A percentile compares a stretch with the other conserved stretches of the same genome.
These are phyloP conservation scores for Phylloporus arenicola DNA, from an alignment of 768 basidiomycete species.

Conservation along the genomic window DNA sequence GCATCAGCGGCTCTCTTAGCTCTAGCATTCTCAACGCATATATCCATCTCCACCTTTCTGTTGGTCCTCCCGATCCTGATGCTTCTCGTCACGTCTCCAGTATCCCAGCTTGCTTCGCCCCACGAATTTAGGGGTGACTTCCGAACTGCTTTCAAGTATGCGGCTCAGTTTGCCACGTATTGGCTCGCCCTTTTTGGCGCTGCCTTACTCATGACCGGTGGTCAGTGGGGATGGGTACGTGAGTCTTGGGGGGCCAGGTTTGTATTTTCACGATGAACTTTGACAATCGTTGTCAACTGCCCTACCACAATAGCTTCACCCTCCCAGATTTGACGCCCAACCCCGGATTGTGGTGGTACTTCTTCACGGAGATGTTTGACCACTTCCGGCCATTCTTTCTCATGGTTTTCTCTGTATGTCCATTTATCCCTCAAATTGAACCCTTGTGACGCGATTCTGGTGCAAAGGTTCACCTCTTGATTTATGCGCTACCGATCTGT, in stretches of 20 bases:
- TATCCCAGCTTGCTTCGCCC: slow-evolving; percentile 67
- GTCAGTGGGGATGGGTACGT: slow-evolving; percentile 61
- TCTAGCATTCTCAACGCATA: slow-evolving; percentile 66
- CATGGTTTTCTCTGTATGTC: slow-evolving; percentile 82
- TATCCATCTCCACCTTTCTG: slow-evolving; percentile 66
- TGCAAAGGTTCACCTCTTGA: slow-evolving; percentile 67
- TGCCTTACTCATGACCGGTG: slow-evolving; percentile 52
- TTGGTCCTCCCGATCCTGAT: slow-evolving; percentile 63
- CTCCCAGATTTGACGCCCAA: slow-evolving; percentile 92
- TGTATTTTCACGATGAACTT: slow-evolving; percentile 5
- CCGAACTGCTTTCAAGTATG: slow-evolving; percentile 24
- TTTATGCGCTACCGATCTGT: slow-evolving; percentile 80
- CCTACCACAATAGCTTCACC: slow-evolving; percentile 47
- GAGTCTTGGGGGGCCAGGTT: slow-evolving; percentile 87
- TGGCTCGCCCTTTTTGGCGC: slow-evolving; percentile 38
- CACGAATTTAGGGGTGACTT: slow-evolving; percentile 22
- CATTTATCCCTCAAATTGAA: neutral
- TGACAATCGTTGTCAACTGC: neutral
- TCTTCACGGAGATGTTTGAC: slow-evolving; percentile 99
- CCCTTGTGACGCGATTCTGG: neutral
- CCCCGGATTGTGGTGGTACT: slow-evolving; percentile 97
- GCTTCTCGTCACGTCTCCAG: slow-evolving; percentile 54
- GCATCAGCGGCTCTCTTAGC: slow-evolving; percentile 52
- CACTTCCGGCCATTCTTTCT: slow-evolving; percentile 95
- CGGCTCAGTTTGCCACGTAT: slow-evolving; percentile 48